Conservation (phyloP, 1,139 yeast species). For the Lodderomyces jiufengensis region DNA sequence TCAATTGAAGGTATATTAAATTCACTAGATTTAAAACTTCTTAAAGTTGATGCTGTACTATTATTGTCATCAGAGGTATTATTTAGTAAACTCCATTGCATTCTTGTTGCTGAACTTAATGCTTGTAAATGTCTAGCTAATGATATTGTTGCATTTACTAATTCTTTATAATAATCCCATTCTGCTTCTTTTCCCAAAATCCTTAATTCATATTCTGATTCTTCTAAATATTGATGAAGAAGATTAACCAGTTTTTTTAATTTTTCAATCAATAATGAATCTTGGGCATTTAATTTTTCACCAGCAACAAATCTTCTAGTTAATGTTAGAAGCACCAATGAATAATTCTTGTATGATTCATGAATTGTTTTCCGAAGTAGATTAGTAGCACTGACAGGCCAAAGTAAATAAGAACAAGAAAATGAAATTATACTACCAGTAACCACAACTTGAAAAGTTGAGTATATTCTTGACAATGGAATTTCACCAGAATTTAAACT, state of each 20-base stretch:
- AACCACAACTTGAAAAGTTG: conserved; percentile 57
- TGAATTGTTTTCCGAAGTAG: conserved; percentile 47
- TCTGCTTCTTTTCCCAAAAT: conserved; percentile 55
- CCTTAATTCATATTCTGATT: conserved; percentile 59
- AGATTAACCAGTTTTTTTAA: conserved; percentile 39
- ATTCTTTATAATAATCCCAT: conserved; percentile 38
- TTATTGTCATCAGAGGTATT: neutral
- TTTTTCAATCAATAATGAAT: conserved; percentile 31
- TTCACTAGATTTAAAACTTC: conserved; percentile 8
- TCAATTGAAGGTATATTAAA: conserved; percentile 20
- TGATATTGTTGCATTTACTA: conserved; percentile 52
- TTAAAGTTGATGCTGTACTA: conserved; percentile 8
- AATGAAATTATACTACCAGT: conserved; percentile 63
- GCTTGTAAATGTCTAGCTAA: conserved; percentile 64
- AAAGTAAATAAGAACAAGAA: conserved; percentile 52
- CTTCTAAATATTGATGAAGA: conserved; percentile 49
- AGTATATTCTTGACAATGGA: conserved; percentile 53
- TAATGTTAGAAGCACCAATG: conserved; percentile 47
- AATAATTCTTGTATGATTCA: conserved; percentile 51
- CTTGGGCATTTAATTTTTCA: conserved; percentile 38
- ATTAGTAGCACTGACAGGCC: conserved; percentile 61
- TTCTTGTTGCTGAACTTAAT: conserved; percentile 61
- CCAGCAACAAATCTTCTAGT: conserved; percentile 56
- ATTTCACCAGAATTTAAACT: conserved; percentile 57
- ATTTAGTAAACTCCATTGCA: conserved; percentile 55